Percentiles rank a stretch among this genome's conserved stretches.
Evolutionary conservation across 2,329 filamentous ascomycete genomes (phyloP).

Genomic region (Penicillium italicum): DNA sequence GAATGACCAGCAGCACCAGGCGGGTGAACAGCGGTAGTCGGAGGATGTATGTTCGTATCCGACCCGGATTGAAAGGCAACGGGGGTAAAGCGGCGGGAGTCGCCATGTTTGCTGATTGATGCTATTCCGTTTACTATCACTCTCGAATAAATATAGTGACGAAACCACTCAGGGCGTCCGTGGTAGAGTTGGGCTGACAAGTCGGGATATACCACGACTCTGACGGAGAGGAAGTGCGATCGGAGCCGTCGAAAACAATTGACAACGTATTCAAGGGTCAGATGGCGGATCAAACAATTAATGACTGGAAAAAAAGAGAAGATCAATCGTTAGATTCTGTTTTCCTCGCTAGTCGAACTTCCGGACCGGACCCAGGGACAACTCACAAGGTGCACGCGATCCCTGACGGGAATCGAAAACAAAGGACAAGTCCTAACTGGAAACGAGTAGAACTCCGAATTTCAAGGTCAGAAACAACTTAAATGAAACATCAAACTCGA

Average conservation of each 20-base stretch:
- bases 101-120: constrained; percentile 37
- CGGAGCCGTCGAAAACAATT: not conserved
- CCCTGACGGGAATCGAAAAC: not conserved
- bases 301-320: constrained; percentile 1
- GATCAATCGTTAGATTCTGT: constrained; percentile 2
- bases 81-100: constrained; percentile 48
- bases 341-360: not conserved
- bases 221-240: not conserved
- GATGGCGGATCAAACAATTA: not conserved
- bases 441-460: not conserved
- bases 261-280: not conserved
- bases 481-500: not conserved
- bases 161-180: not conserved
- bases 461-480: not conserved
- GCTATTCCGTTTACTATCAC: not conserved
- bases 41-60: constrained; percentile 75
- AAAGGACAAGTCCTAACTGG: not conserved
- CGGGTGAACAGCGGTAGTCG: constrained; percentile 88
- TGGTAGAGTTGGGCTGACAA: not conserved
- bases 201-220: not conserved
- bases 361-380: constrained; percentile 16
- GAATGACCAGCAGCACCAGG: constrained; percentile 61
- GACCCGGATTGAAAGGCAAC: constrained; percentile 64
- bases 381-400: constrained; percentile 21
- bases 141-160: not conserved